These are phyloP conservation scores for Clarireedia sp. DNA, from an alignment of 2,329 filamentous ascomycete genomes.

Conservation along the genomic window DNA sequence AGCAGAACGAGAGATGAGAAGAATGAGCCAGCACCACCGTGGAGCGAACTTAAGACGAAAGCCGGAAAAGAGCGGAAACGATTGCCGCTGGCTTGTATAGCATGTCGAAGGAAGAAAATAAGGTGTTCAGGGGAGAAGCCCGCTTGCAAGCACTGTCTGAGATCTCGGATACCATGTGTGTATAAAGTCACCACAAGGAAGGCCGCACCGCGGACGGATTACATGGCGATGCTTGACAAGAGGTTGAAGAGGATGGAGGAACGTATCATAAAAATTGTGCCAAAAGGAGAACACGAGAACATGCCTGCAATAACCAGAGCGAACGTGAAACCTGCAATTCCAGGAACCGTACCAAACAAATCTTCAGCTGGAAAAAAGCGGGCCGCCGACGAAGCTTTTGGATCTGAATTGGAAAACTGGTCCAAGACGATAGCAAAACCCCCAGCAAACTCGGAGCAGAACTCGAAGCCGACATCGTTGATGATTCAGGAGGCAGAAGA, in stretches of 20 bases:
- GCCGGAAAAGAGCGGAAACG: slow-evolving; percentile 94
- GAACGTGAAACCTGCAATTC: slow-evolving; percentile 70
- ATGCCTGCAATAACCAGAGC: slow-evolving; percentile 65
- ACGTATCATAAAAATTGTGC: slow-evolving; percentile 89
- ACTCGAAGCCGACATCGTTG: slow-evolving; percentile 43
- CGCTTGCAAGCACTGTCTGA: slow-evolving; percentile 89
- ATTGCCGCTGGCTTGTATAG: slow-evolving; percentile 87
- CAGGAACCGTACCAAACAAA: slow-evolving; percentile 41
- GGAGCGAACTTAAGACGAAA: slow-evolving; percentile 81
- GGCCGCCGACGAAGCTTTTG: slow-evolving; percentile 79
- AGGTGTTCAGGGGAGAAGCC: slow-evolving; percentile 96
- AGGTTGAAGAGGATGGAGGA: slow-evolving; percentile 95
- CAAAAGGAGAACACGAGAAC: slow-evolving; percentile 67
- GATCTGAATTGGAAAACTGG: slow-evolving; percentile 74
- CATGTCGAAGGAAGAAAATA: slow-evolving; percentile 94
- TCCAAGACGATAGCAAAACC: slow-evolving; percentile 50
- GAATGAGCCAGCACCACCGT: slow-evolving; percentile 52
- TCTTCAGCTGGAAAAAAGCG: slow-evolving; percentile 68
- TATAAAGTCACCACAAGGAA: slow-evolving; percentile 96
- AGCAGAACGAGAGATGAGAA: slow-evolving; percentile 50
- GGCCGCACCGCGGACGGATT: slow-evolving; percentile 88
- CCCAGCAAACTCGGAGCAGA: slow-evolving; percentile 32
- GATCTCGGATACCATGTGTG: slow-evolving; percentile 88
- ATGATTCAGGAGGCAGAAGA: slow-evolving; percentile 63
- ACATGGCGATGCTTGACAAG: slow-evolving; percentile 99